A percentile compares a stretch with the other conserved stretches of the same genome.
Conservation (phyloP, 306 rosid genomes). For the Malus fusca region DNA sequence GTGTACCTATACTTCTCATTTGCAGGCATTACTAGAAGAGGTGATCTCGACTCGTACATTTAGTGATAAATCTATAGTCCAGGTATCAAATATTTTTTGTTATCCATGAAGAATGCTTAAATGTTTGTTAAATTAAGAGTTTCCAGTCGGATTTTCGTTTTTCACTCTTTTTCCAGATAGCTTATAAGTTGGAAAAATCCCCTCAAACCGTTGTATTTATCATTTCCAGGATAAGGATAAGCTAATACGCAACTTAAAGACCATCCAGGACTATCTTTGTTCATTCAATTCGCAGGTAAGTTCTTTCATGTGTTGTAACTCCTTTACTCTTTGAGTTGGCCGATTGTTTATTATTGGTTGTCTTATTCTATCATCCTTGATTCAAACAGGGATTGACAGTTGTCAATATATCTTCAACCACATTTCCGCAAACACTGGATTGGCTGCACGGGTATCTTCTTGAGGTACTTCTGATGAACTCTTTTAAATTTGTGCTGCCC, state of each 20-base stretch:
- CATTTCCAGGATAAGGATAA: slow-evolving; percentile 66
- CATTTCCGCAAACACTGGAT: slow-evolving; percentile 89
- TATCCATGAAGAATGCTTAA: background rate
- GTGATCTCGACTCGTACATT: slow-evolving; percentile 59
- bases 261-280: slow-evolving; percentile 87
- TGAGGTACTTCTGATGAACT: slow-evolving; percentile 38
- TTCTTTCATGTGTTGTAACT: background rate
- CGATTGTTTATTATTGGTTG: background rate
- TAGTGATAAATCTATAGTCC: slow-evolving; percentile 49
- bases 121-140: background rate
- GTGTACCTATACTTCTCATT: slow-evolving; percentile 3
- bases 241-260: slow-evolving; percentile 74
- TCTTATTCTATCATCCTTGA: background rate
- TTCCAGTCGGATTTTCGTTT: background rate
- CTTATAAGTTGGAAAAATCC: background rate
- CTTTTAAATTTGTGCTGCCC: background rate
- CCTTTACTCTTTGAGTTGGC: background rate
- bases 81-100: slow-evolving; percentile 32
- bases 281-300: slow-evolving; percentile 84
- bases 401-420: slow-evolving; percentile 79
- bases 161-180: background rate
- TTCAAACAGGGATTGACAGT: slow-evolving; percentile 73
- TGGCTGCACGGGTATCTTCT: slow-evolving; percentile 85
- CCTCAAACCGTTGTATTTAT: slow-evolving; percentile 1
- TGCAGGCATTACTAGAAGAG: slow-evolving; percentile 94